Evolutionary conservation across 331 rosid genomes (phyloP), one percentile per base, ranked within the genome.

Genomic region (Cydonia oblonga): DNA sequence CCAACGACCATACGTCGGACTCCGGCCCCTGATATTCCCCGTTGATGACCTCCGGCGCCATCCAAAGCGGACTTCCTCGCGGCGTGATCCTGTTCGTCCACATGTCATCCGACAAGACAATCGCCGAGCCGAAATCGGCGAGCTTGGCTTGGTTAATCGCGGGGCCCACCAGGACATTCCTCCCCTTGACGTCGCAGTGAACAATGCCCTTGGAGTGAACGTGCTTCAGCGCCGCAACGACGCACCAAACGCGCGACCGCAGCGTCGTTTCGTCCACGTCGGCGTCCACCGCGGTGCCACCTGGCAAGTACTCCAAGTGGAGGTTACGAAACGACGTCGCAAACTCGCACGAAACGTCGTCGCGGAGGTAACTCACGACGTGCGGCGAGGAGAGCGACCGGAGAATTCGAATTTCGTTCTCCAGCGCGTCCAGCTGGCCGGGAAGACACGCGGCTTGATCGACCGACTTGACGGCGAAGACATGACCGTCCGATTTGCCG

Each of bases 51-150:
- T 93, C 98, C 76, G 98, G 98, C 18, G 97, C 98, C 98, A 93
- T 93, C 98, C 98, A 90, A 66, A 93, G 68, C 20, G 98, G 98
- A n/a, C 96, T 93, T 24, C 98, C 98, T 6, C 98, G 90, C 5
- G 92, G 96, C 65, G 14, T 1, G 1, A 78, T 26, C 29, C 16
- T 60, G 9, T 9, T 57, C 8, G 46, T 40, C 0, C 25, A 1
- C 0, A 2, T 60, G 5, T 5, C 26, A 3, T 13, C 22, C 1
- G 66, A 6, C 1, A 59, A 3, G 7, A 82, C 84, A 18, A 75
- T 57, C 19, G 96, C 87, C 20, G 96, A 79, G 1, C 98, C 98
- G 66, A 93, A 93, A 38, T 93, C 96, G 1, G 90, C 88, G 28
- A 93, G 92, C 78, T 89, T 90, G 0, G 85, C 91, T 4, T 59